Base-by-base conservation (phyloP, 352 stramenopile genomes). In the Phytophthora sansomeana region DNA sequence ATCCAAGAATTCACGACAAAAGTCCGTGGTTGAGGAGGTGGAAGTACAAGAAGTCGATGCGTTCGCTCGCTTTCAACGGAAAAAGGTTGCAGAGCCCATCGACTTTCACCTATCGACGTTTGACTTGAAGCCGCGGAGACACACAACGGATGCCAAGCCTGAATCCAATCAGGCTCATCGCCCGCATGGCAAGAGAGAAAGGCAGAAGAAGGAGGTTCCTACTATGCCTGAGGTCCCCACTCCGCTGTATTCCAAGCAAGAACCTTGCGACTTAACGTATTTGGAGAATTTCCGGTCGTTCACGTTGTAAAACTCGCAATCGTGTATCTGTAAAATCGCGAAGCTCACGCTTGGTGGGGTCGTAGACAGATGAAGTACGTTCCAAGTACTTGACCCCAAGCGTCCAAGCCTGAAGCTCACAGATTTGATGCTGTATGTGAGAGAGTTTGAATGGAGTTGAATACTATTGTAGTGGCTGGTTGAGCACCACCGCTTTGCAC, bases 51-150 rank as follows among this genome's bases (percentile, higher is more conserved):
- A 54, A 11, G 14, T 42, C 19, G 46, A 38, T 38, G 21, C 38
- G 32, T 36, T 53, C 14, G 14, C 48, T 35, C 16, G 26, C 21
- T 58, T 69, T 49, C 56, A 52, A 53, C 26, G 26, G 44, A 64
- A 65, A 49, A 55, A 58, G n/a, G 54, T 48, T 11, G 41, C 33
- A 3, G 33, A 64, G 24, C 51, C 52, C 29, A 53, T 72, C 17
- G 65, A 77, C 43, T 77, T 77, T 51, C 65, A 74, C 30, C 39
- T 77, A 42, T 77, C 69, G 19, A 77, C 39, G 35, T 77, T 77
- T 32, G 33, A 74, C 32, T 53, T 74, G 26, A 74, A 54, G 50
- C 47, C 59, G 16, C 58, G 28, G 29, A 46, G 46, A 56, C 53
- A 44, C 7, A 62, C 17, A 28, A 35, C 30, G 1, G 50, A 66